Base-by-base conservation (phyloP, 805 yeast species). In the Saturnispora mendoncae region DNA sequence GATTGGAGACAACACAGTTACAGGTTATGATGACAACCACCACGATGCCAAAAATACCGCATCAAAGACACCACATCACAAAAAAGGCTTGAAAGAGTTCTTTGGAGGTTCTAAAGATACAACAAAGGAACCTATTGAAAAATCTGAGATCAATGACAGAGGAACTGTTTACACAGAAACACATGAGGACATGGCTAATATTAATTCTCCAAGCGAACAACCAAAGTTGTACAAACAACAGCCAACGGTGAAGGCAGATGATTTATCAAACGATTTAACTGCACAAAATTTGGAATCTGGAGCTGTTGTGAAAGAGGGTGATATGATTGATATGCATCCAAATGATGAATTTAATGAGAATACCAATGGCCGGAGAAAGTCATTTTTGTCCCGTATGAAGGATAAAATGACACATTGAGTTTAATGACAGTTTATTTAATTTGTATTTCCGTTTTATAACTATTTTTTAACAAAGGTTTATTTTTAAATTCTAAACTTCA, bases 341-440 rank as follows among this genome's bases (percentile, higher is more conserved):
- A 7, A 6, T 23, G 26, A 23, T 23, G 26, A 23, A 23, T 23
- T 10, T 23, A 10, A 6, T 7, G 10, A 23, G 10, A 6, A 23
- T 23, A 6, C 26, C 26, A 18, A 14, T n/a, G 31, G 15, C 12
- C 14, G 28, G 14, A 37, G 24, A 26, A 45, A 41, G 30, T 34
- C 42, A 18, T 31, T 41, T 8, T 38, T 45, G 26, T 23, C 10
- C 6, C 26, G 26, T 23, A 23, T 45, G 28, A 45, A 45, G 28
- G 43, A 45, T 7, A 36, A 36, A 26, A 19, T 26, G 6, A 21
- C 18, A 6, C 15, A 36, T 10, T 15, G 33, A 28, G 18, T 27
- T 10, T n/a, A 12, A n/a, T 6, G 12, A 13, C 8, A 20, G 13
- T 4, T 34, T 17, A 34, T 7, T 34, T 34, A 6, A 4, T 34